Evolutionary conservation across 345 rosid species (phyloP), one percentile per base, ranked within the genome.

Genomic region (Atalantia buxifolia): DNA sequence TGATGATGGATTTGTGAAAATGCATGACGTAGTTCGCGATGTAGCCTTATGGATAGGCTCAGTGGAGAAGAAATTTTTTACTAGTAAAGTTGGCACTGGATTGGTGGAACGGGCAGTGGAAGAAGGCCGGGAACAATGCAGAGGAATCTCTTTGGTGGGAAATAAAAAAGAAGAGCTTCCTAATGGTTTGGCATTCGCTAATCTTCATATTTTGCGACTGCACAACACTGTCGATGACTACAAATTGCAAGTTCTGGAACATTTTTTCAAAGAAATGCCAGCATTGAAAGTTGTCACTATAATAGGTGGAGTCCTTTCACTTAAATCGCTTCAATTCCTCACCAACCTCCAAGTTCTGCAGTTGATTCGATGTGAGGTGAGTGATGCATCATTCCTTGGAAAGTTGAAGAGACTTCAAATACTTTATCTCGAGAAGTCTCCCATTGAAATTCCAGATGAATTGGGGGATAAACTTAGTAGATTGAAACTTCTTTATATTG

Each of bases 11-110:
- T 27, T 3, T 27, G 76, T 77, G 61, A 77, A 61, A 77, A 77
- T 77, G 71, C 76, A 71, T 61, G 74, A 77, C 7, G 0, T 69
- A 9, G 74, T 67, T 59, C 74, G 80, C 18, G 61, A 59, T 70
- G 66, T 78, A 30, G 76, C 48, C 30, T 7, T 48, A 4, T n/a
- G 40, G 62, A 71, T 48, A 45, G 18, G 48, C 2, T 1, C 12
- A 0, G 1, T 8, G 5, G 64, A 50, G 5, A 9, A 71, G 35
- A 5, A 64, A 36, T 2, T 9, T 63, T 21, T 7, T 33, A 50
- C 40, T 36, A 7, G 71, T 35, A 72, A 63, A 48, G 6, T 55
- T 62, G 72, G 64, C 38, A 7, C 22, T 9, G n/a, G 66, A 24
- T 65, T 72, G 71, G n/a, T 4, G 4, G 81, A 62, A 7, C 63